Evolutionary conservation across 768 basidiomycete genomes (phyloP).

Genomic region (Strobilomyces confusus): DNA sequence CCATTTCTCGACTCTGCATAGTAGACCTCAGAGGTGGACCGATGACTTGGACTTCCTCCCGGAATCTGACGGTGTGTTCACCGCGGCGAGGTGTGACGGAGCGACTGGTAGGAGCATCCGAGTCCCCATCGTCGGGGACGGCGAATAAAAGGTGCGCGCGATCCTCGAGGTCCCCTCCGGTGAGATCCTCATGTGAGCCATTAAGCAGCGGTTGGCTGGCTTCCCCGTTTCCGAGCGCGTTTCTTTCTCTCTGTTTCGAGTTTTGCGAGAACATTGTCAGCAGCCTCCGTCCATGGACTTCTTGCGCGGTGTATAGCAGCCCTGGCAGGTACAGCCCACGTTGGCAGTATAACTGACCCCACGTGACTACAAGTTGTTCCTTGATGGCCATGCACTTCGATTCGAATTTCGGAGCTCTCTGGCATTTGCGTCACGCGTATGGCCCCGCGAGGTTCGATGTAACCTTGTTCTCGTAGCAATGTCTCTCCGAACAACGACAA

Average conservation of each 20-base stretch:
- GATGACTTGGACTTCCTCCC: conserved; percentile 67
- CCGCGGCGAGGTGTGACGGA: conserved; percentile 34
- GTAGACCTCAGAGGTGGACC: conserved; percentile 70
- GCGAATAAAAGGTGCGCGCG: conserved; percentile 45
- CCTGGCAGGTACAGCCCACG: not conserved
- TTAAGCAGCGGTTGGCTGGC: conserved; percentile 58
- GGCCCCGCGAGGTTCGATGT: no score
- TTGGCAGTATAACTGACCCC: conserved; percentile 5
- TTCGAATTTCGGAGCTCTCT: no score
- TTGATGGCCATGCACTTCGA: no score
- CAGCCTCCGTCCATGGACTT: conserved; percentile 17
- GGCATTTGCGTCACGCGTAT: no score
- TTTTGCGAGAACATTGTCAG: conserved; percentile 29
- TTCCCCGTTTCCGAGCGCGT: conserved; percentile 32
- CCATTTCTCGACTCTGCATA: conserved; percentile 71
- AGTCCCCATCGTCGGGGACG: conserved; percentile 52
- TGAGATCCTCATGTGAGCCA: conserved; percentile 39
- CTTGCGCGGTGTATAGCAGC: not conserved
- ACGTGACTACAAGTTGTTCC: conserved; percentile 26
- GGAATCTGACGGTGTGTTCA: conserved; percentile 56
- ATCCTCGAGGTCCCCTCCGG: conserved; percentile 23
- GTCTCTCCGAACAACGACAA: no score
- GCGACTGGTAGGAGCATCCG: conserved; percentile 34
- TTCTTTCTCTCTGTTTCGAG: conserved; percentile 28
- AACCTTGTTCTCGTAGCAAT: no score